Evolutionary conservation across 106 monocot genomes (phyloP).

Genomic region (Iris macrosiphon): DNA sequence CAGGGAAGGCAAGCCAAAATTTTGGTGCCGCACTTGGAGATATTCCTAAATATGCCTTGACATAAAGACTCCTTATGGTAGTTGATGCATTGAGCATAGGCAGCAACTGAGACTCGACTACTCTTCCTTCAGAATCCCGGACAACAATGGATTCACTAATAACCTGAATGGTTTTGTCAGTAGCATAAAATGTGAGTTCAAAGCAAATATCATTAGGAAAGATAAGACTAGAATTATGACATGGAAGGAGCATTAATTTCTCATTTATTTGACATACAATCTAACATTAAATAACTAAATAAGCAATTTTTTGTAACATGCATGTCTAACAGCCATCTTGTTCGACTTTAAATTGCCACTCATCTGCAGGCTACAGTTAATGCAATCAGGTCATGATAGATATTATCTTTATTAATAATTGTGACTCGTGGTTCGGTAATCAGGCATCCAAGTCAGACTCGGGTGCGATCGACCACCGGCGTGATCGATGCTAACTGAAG

Average conservation of each 20-base stretch:
- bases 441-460: too few relatives aligned
- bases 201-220: neutral
- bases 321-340: too few relatives aligned
- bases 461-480: too few relatives aligned
- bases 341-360: too few relatives aligned
- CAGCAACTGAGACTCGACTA: conserved; percentile 75
- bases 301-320: neutral
- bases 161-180: conserved; percentile 45
- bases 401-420: too few relatives aligned
- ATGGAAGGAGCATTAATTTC: neutral
- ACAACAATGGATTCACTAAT: conserved; percentile 52
- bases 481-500: too few relatives aligned
- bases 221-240: neutral
- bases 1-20: conserved; percentile 87
- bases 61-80: conserved; percentile 39
- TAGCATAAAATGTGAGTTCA: neutral
- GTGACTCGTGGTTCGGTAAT: too few relatives aligned
- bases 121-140: conserved; percentile 60
- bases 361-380: too few relatives aligned
- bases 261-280: conserved; percentile 4
- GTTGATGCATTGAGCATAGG: conserved; percentile 38
- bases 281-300: neutral
- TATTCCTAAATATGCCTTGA: conserved; percentile 66
- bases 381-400: too few relatives aligned
- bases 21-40: conserved; percentile 40